Conservation (phyloP, 2,329 filamentous ascomycete genomes). For the Cladosporium halotolerans region DNA sequence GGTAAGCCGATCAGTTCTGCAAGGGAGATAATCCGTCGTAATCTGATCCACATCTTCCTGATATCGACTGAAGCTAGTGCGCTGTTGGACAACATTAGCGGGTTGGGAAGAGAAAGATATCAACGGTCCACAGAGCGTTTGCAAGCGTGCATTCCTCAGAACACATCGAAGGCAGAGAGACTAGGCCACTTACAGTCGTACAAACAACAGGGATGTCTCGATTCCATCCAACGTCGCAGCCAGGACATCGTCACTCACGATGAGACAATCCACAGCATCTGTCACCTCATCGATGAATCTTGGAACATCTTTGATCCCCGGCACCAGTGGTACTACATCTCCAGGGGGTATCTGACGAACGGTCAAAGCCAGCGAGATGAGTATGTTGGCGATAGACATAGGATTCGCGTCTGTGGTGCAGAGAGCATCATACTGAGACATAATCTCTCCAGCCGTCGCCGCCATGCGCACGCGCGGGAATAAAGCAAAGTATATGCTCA, state of each 20-base stretch:
- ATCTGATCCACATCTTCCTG: slow-evolving; percentile 31
- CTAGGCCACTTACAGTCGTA: slow-evolving; percentile 30
- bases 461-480: slow-evolving; percentile 18
- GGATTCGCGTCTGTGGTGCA: slow-evolving; percentile 19
- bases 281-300: slow-evolving; percentile 22
- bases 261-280: slow-evolving; percentile 23
- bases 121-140: too few relatives aligned
- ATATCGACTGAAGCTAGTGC: slow-evolving; percentile 31
- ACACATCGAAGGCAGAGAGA: background rate
- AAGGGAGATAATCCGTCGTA: slow-evolving; percentile 34
- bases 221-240: slow-evolving; percentile 29
- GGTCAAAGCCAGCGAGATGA: slow-evolving; percentile 27
- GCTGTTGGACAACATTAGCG: slow-evolving; percentile 15
- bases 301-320: slow-evolving; percentile 7
- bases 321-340: background rate
- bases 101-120: background rate
- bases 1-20: slow-evolving; percentile 33
- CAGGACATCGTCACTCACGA: slow-evolving; percentile 29
- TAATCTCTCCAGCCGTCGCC: slow-evolving; percentile 18
- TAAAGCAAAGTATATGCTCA: slow-evolving; percentile 24
- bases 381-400: slow-evolving; percentile 23
- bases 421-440: slow-evolving; percentile 24
- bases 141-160: too few relatives aligned
- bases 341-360: slow-evolving; percentile 19
- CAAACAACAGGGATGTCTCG: slow-evolving; percentile 29